These are phyloP conservation scores for Sclerotinia sclerotiorum DNA, from an alignment of 2,329 filamentous ascomycete genomes.

Conservation along the genomic window DNA sequence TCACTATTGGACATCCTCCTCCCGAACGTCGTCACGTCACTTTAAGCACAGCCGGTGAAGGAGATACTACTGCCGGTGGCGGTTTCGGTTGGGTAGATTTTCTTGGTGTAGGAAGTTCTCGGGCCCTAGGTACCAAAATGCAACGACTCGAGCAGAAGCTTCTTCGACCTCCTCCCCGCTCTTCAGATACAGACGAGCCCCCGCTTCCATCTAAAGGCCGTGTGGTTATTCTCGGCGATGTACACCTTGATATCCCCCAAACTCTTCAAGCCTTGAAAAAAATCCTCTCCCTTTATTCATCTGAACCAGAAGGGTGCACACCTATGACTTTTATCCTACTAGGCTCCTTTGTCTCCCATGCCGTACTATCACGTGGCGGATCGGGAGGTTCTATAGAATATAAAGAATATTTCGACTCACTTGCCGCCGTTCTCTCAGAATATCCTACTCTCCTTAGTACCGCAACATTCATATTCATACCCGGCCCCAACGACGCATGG, in stretches of 20 bases:
- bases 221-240: conserved; percentile 77
- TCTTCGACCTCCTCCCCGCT: conserved; percentile 44
- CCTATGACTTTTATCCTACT: conserved; percentile 81
- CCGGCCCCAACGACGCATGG: conserved; percentile 98
- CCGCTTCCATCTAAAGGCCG: conserved; percentile 48
- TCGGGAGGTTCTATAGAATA: conserved; percentile 87
- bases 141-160: conserved; percentile 72
- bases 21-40: conserved; percentile 81
- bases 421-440: conserved; percentile 79
- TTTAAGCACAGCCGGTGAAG: conserved; percentile 64
- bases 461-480: conserved; percentile 87
- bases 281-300: conserved; percentile 72
- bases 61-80: conserved; percentile 64
- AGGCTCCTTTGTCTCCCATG: conserved; percentile 75
- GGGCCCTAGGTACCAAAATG: conserved; percentile 81
- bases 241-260: conserved; percentile 82
- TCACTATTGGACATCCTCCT: conserved; percentile 88
- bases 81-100: conserved; percentile 98
- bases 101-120: conserved; percentile 84
- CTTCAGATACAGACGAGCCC: conserved; percentile 27
- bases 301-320: conserved; percentile 60
- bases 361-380: conserved; percentile 66
- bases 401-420: conserved; percentile 90
- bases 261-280: conserved; percentile 78
- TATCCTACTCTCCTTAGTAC: conserved; percentile 77